These are phyloP conservation scores for Fusarium sulawesiense DNA, from an alignment of 2,329 filamentous ascomycete species.

Conservation along the genomic window DNA sequence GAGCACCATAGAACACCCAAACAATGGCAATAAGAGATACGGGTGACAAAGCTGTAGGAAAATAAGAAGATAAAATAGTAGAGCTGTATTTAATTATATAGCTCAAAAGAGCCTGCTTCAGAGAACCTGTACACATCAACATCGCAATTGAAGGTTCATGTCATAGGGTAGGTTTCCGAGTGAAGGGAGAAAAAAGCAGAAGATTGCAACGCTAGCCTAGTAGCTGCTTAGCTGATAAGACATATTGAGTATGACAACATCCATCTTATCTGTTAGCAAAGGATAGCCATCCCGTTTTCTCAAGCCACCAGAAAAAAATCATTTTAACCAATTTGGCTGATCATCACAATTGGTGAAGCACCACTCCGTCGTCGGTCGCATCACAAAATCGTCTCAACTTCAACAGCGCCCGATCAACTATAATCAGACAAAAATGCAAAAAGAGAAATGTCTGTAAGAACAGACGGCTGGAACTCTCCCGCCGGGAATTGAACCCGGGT, in stretches of 20 bases:
- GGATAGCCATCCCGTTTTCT: background rate
- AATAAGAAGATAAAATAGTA: background rate
- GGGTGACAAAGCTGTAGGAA: background rate
- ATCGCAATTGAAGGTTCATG: background rate
- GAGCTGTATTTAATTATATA: too few relatives aligned
- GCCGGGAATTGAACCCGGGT: constrained; percentile 33
- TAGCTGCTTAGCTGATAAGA: background rate
- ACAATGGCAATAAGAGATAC: background rate
- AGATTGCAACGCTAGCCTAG: background rate
- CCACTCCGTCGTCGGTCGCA: background rate
- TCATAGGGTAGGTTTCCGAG: background rate
- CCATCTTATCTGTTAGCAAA: background rate
- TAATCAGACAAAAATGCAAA: rapidly evolving
- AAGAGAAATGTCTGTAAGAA: background rate
- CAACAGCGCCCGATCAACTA: background rate
- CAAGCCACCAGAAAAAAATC: background rate
- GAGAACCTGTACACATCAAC: rapidly evolving
- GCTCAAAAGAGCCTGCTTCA: background rate
- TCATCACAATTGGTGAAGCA: background rate
- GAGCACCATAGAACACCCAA: background rate
- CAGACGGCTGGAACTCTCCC: constrained; percentile 31
- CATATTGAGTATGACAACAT: rapidly evolving
- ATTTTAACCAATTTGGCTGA: background rate
- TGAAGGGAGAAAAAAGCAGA: background rate
- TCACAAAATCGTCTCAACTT: background rate